These are phyloP conservation scores for Akanthomyces muscarius DNA, from an alignment of 2,329 filamentous ascomycete species.

Conservation along the genomic window DNA sequence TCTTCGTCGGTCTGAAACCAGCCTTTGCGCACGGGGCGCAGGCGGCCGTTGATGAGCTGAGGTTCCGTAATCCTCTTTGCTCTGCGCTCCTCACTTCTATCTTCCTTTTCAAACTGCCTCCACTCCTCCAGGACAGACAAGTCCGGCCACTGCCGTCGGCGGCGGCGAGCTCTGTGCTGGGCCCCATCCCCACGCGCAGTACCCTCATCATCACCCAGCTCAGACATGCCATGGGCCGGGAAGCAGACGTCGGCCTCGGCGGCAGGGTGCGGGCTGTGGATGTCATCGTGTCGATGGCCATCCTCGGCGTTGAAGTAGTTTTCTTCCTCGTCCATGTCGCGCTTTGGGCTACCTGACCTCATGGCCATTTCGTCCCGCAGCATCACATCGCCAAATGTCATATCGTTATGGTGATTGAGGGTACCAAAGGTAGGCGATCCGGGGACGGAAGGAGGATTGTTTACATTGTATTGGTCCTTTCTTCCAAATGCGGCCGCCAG, in stretches of 20 bases:
- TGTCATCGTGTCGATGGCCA: slow-evolving; percentile 28
- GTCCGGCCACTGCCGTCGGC: slow-evolving; percentile 80
- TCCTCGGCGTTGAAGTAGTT: slow-evolving; percentile 29
- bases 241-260: slow-evolving; percentile 92
- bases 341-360: slow-evolving; percentile 29
- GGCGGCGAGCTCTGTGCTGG: slow-evolving; percentile 47
- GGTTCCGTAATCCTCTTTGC: slow-evolving; percentile 93
- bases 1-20: slow-evolving; percentile 92
- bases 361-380: slow-evolving; percentile 60
- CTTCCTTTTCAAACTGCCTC: slow-evolving; percentile 84
- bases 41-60: slow-evolving; percentile 81
- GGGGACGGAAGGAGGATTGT: slow-evolving; percentile 65
- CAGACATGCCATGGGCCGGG: slow-evolving; percentile 67
- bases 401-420: slow-evolving; percentile 44
- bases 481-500: slow-evolving; percentile 30
- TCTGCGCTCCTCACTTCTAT: slow-evolving; percentile 71
- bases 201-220: slow-evolving; percentile 73
- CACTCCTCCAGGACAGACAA: slow-evolving; percentile 80
- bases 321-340: slow-evolving; percentile 30
- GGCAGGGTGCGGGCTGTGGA: slow-evolving; percentile 52
- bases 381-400: slow-evolving; percentile 67
- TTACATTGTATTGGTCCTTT: slow-evolving; percentile 56
- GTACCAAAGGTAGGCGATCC: slow-evolving; percentile 54
- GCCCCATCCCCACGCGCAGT: slow-evolving; percentile 40
- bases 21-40: slow-evolving; percentile 72